Evolutionary conservation across 2,329 filamentous ascomycete species (phyloP).

Genomic region (Ophiostoma perfectum): DNA sequence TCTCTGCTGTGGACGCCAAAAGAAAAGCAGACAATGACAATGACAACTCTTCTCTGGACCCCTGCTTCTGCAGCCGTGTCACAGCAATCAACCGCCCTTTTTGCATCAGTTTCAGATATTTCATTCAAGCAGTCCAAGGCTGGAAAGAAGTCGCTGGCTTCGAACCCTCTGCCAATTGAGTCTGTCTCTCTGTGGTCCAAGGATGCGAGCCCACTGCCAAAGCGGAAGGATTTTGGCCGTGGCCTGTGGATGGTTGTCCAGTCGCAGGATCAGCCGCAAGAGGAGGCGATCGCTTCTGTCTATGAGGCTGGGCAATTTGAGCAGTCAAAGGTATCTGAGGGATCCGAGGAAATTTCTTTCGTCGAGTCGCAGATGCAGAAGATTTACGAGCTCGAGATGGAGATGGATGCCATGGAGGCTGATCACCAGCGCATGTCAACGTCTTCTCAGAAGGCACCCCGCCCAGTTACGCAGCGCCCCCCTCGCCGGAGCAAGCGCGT

Average conservation of each 20-base stretch:
- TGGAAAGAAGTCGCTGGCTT: not conserved
- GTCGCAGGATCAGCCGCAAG: not conserved
- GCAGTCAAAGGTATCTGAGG: not conserved
- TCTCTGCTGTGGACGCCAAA: conserved; percentile 31
- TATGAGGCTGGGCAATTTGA: not conserved
- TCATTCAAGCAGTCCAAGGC: not conserved
- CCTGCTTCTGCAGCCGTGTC: conserved; percentile 29
- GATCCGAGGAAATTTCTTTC: not conserved
- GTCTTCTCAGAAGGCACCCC: conserved; percentile 31
- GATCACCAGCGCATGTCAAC: conserved; percentile 12
- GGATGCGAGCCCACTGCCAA: not conserved
- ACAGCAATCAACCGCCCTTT: conserved; percentile 24
- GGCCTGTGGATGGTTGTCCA: conserved; percentile 17
- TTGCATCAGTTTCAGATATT: not conserved
- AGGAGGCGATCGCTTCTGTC: not conserved
- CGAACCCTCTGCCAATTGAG: conserved; percentile 18
- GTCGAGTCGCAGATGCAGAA: conserved; percentile 16
- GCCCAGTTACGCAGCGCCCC: conserved; percentile 48
- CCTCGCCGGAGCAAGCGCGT: conserved; percentile 51
- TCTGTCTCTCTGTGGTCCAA: conserved; percentile 19
- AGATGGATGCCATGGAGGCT: conserved; percentile 17
- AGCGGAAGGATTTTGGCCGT: not conserved
- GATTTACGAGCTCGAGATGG: conserved; percentile 18
- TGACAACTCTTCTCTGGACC: conserved; percentile 30
- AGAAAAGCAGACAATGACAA: not conserved